Evolutionary conservation across 2,329 filamentous ascomycete species (phyloP), one percentile per base, ranked within the genome.

Genomic region (Botrytis hyacinthi): DNA sequence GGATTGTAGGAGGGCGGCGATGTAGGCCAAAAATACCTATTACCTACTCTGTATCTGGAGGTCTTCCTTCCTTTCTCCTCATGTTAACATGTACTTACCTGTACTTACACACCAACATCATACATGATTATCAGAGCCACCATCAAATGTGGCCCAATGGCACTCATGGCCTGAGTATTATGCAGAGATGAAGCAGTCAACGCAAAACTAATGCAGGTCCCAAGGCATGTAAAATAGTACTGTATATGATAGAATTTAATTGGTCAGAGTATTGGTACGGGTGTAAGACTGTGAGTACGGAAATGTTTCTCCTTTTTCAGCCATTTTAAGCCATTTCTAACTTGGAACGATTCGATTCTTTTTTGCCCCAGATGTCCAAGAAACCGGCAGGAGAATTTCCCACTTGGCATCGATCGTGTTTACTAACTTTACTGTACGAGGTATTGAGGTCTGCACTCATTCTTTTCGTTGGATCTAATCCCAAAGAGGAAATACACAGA

Each of bases 351-450:
- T 40, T 60, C 37, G 22, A 18, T 42, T 10, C 37, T 29, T 63
- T 29, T 42, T 63, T 63, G 60, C 26, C 60, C 60, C 60, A 60
- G 57, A 60, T 42, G 8, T 42, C 60, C 60, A 63, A 42, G 60
- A 63, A 63, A 40, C 26, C 60, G 32, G 32, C 60, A 62, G 60
- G 35, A 42, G 35, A 62, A 62, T 54, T 62, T 18, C 37, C 26
- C 2, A 16, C 60, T 62, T 62, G 37, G 60, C 60, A 62, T 61
- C 48, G 48, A 54, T 54, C 32, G 32, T 61, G 59, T 37, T 61
- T 14, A 0, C 48, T 54, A 14, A n/a, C 48, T 54, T 54, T 54
- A n/a, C 51, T 29, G 14, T 57, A 57, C 51, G 51, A 57, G 51
- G 26, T 54, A 3, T 54, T n/a, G 48, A 54, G 26, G 10, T n/a